Percentiles rank a stretch among this genome's conserved stretches.
phyloP scores from a whole-genome alignment of 768 basidiomycete species.

The Russula sp. region DNA sequence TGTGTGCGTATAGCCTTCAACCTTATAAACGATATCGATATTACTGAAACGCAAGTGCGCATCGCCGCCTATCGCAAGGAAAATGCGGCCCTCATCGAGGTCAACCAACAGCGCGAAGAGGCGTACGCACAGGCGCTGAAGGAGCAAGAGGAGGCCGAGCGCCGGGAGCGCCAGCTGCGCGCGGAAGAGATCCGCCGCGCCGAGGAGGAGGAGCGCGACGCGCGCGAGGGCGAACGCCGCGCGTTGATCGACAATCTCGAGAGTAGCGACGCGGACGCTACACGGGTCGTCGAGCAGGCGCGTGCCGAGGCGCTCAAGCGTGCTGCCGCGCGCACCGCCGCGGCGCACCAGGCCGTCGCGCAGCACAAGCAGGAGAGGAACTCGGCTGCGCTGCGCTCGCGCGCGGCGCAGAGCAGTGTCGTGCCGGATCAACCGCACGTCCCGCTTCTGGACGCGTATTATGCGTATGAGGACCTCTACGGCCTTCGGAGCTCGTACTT shows the following conservation, averaged over 20 bases:
- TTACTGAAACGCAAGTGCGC: conserved; percentile 73
- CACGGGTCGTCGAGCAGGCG: conserved; percentile 61
- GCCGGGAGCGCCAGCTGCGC: conserved; percentile 60
- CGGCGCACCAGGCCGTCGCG: conserved; percentile 17
- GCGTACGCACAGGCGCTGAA: conserved; percentile 62
- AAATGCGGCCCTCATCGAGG: conserved; percentile 76
- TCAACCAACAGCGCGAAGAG: conserved; percentile 78
- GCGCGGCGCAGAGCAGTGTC: conserved; percentile 57
- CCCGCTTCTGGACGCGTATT: conserved; percentile 68
- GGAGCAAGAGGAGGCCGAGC: conserved; percentile 77
- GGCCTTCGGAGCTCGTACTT: conserved; percentile 50
- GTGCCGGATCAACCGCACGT: conserved; percentile 77
- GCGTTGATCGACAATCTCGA: conserved; percentile 80
- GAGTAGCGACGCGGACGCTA: conserved; percentile 63
- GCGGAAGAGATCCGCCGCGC: conserved; percentile 57
- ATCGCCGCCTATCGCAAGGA: conserved; percentile 71
- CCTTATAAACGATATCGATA: conserved; percentile 82
- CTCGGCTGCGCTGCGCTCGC: conserved; percentile 38
- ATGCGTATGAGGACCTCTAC: conserved; percentile 67
- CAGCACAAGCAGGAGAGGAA: background rate
- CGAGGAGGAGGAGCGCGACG: conserved; percentile 72
- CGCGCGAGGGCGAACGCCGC: conserved; percentile 59
- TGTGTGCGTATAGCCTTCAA: conserved; percentile 61
- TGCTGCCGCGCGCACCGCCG: conserved; percentile 46
- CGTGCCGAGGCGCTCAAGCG: conserved; percentile 59